Base-by-base conservation (phyloP, 2,329 filamentous ascomycete genomes). In the Fusarium odoratissimum region DNA sequence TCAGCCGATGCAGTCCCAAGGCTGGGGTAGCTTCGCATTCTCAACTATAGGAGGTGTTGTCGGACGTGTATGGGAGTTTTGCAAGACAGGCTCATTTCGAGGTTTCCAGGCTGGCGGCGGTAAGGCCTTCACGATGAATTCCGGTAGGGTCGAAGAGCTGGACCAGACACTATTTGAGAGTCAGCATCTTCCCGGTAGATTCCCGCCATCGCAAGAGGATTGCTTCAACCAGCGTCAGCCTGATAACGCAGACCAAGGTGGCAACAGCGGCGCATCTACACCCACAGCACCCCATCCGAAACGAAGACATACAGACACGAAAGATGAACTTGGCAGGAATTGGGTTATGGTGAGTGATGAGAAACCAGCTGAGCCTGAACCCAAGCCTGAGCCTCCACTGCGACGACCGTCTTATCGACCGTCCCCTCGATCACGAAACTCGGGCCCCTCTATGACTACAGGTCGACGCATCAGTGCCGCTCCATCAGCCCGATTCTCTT, bases 51-150 rank as follows among this genome's bases (percentile, higher is more conserved):
- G 90, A 3, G 90, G 87, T 33, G 89, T 93, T 7, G 89, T 93
- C 3, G 93, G 93, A 23, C 95, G 92, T 77, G 90, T 97, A 1
- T 95, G 94, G 88, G 89, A 95, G 74, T 96, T 97, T 76, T 97
- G 95, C 84, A 93, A 86, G 80, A 84, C 85, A 0, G 90, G 88
- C 13, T 89, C 92, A 0, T 97, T 98, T 78, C 88, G 89, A 60
- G 95, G 95, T 0, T 98, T 98, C 80, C 91, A 95, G 69, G 94
- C 95, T 17, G 95, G 95, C 12, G 94, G 92, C 6, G 95, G 95
- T 13, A 86, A 86, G 67, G 91, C 90, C 31, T 97, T 95, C 77
- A 84, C 88, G 11, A 83, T 93, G 74, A 71, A 70, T 23, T 64
- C 70, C 19, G 74, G 65, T 12, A 69, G 68, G n/a, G 46, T 78